phyloP scores from a whole-genome alignment of 768 basidiomycete species.

The Trametes coccinea region DNA sequence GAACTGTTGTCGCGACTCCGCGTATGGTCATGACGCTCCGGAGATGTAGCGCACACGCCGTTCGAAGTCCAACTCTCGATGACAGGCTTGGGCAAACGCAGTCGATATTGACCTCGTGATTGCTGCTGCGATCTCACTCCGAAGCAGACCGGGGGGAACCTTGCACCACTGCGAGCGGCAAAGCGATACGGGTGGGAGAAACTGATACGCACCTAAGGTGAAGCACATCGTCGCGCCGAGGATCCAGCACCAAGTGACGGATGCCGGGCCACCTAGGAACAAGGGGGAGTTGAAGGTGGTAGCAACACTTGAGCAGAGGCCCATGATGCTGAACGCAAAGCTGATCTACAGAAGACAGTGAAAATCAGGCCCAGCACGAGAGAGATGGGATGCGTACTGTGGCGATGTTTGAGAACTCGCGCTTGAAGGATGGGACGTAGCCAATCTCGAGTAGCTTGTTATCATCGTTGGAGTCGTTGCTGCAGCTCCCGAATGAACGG shows the following conservation, averaged over 20 bases:
- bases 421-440: constrained; percentile 77
- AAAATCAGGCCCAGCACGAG: not conserved
- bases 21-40: not conserved
- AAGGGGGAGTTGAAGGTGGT: constrained; percentile 80
- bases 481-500: constrained; percentile 31
- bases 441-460: constrained; percentile 64
- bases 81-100: not conserved
- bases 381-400: constrained; percentile 46
- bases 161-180: not conserved
- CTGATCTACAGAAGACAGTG: constrained; percentile 47
- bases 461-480: constrained; percentile 51
- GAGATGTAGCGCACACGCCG: not conserved
- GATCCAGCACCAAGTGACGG: constrained; percentile 78
- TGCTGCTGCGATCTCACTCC: constrained; percentile 10
- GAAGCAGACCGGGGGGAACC: constrained; percentile 3
- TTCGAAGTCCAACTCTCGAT: not conserved
- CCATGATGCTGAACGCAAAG: constrained; percentile 83
- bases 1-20: not conserved
- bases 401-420: constrained; percentile 84
- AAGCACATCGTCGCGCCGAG: constrained; percentile 73
- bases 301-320: constrained; percentile 73
- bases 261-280: constrained; percentile 66
- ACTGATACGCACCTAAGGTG: constrained; percentile 48
- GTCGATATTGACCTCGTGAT: not conserved
- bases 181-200: not conserved